Percentiles rank a stretch among this genome's conserved stretches.
phyloP scores from a whole-genome alignment of 116 monocot species.

The Phalaenopsis hybrid region DNA sequence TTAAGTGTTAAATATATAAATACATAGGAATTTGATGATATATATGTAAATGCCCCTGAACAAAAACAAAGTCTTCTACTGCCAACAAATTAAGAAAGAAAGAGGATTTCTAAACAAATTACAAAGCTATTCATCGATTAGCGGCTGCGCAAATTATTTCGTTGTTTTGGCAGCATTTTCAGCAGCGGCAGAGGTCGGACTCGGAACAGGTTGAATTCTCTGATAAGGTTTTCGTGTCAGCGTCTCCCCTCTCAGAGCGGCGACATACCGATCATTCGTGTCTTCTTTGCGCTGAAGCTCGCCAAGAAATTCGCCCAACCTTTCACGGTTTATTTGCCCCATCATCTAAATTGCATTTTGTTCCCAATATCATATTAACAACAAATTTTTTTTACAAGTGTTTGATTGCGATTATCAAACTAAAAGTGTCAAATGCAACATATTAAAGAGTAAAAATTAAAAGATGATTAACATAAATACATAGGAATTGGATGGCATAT shows the following conservation, averaged over 20 bases:
- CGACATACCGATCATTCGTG: conserved; percentile 87
- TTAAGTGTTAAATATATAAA: too few relatives aligned
- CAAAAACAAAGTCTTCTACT: too few relatives aligned
- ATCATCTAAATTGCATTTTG: conserved; percentile 59
- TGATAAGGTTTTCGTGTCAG: conserved; percentile 82
- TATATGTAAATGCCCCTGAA: too few relatives aligned
- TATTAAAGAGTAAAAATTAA: background rate
- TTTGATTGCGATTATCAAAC: too few relatives aligned
- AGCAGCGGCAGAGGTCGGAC: background rate
- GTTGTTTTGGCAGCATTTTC: conserved; percentile 17
- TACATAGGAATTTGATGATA: too few relatives aligned
- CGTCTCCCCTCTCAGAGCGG: conserved; percentile 81
- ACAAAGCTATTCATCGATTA: background rate
- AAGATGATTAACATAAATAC: too few relatives aligned
- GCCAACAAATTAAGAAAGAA: too few relatives aligned
- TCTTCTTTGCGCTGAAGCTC: conserved; percentile 92
- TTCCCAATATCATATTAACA: background rate
- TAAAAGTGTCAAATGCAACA: background rate
- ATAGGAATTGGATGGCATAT: too few relatives aligned
- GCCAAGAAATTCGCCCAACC: conserved; percentile 81
- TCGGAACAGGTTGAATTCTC: conserved; percentile 68
- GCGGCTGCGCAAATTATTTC: background rate
- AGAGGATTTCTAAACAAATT: background rate
- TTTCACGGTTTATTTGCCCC: conserved; percentile 87
- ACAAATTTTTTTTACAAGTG: too few relatives aligned